phyloP scores from a whole-genome alignment of 176 grass and related monocot genomes.

The Raddia distichophylla region DNA sequence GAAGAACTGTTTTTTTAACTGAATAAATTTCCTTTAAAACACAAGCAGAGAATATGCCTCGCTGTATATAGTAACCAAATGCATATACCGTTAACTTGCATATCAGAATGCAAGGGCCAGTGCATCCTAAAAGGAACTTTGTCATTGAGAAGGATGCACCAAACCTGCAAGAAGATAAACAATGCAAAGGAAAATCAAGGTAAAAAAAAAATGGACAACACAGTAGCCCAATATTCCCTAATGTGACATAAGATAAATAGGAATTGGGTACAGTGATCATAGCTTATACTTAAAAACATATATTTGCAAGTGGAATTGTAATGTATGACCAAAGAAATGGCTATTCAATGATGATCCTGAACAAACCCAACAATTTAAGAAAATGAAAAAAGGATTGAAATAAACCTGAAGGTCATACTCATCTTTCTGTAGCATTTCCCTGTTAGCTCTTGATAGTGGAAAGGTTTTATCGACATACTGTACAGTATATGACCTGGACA shows the following conservation, averaged over 20 bases:
- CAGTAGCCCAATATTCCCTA: conserved; percentile 27
- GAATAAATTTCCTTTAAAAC: conserved; percentile 34
- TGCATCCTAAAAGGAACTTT: conserved; percentile 96
- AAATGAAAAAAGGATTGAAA: conserved; percentile 29
- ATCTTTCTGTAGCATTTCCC: conserved; percentile 65
- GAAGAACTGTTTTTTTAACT: not conserved
- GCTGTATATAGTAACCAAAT: conserved; percentile 27
- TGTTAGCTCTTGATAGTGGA: conserved; percentile 61
- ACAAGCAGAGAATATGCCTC: conserved; percentile 16
- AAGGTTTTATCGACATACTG: conserved; percentile 71
- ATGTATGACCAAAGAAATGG: conserved; percentile 12
- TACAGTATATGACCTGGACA: conserved; percentile 60
- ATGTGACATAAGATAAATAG: not conserved
- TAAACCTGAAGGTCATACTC: conserved; percentile 84
- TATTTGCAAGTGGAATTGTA: conserved; percentile 8
- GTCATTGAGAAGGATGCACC: conserved; percentile 85
- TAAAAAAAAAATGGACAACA: conserved; percentile 3
- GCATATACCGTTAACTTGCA: conserved; percentile 82
- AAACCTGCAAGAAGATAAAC: conserved; percentile 70
- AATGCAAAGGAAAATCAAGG: conserved; percentile 35
- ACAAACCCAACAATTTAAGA: conserved; percentile 5
- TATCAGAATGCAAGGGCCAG: conserved; percentile 72
- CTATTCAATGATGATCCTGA: conserved; percentile 19
- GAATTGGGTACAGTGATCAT: not conserved
- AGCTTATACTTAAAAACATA: conserved; percentile 2